Evolutionary conservation across 2,329 filamentous ascomycete genomes (phyloP).

Genomic region (Periglandula ipomoeae): DNA sequence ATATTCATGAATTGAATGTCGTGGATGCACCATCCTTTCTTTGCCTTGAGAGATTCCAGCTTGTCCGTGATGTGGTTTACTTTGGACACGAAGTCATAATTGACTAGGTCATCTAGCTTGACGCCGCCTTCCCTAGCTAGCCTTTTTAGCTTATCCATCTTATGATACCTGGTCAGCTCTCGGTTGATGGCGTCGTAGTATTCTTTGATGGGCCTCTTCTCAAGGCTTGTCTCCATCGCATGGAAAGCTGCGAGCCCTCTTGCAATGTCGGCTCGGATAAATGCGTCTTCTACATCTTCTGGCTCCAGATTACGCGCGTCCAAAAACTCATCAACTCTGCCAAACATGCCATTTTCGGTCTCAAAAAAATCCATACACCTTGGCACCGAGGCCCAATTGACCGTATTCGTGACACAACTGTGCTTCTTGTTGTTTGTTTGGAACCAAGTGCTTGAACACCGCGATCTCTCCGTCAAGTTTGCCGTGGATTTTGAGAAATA

Average conservation of each 20-base stretch:
- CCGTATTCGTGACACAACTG: constrained; percentile 7
- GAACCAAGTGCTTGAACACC: constrained; percentile 7
- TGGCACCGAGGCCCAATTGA: constrained; percentile 9
- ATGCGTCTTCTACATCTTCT: constrained; percentile 10
- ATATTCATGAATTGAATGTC: constrained; percentile 14
- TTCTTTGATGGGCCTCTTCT: neutral
- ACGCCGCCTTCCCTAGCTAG: constrained; percentile 8
- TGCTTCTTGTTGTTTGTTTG: constrained; percentile 11
- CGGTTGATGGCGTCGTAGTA: constrained; percentile 8
- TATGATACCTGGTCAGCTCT: constrained; percentile 8
- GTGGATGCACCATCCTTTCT: constrained; percentile 12
- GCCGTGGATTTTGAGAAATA: constrained; percentile 13
- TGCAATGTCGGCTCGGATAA: constrained; percentile 10
- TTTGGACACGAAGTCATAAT: constrained; percentile 9
- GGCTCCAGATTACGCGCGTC: constrained; percentile 11
- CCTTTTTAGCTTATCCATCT: constrained; percentile 7
- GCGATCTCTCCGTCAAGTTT: neutral
- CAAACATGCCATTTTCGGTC: constrained; percentile 10
- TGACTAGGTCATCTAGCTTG: constrained; percentile 8
- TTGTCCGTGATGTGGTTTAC: neutral
- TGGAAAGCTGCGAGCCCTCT: constrained; percentile 9
- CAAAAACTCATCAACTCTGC: constrained; percentile 12
- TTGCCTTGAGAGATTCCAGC: constrained; percentile 6
- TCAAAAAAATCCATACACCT: constrained; percentile 11
- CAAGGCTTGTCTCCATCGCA: neutral